These are phyloP conservation scores for Raphanus raphanistrum DNA, from an alignment of 345 rosid species.

Conservation along the genomic window DNA sequence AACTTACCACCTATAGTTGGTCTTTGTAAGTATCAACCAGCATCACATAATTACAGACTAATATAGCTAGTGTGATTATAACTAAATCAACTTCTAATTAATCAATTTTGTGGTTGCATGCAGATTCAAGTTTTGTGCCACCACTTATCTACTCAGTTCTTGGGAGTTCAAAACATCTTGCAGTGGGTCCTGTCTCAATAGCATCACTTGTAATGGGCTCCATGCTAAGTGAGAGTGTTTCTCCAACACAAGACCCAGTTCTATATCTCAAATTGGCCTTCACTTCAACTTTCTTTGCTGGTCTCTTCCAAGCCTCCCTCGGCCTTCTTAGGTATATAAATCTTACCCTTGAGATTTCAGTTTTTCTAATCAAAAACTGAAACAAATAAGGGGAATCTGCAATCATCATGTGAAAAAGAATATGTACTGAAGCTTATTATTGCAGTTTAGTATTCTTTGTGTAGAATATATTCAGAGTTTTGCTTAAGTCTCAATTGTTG, in stretches of 20 bases:
- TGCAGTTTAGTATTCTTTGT: constrained; percentile 22
- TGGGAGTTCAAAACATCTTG: constrained; percentile 94
- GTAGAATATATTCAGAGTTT: constrained; percentile 37
- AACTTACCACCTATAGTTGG: constrained; percentile 92
- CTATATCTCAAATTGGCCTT: constrained; percentile 84
- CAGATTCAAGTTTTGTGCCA: constrained; percentile 99
- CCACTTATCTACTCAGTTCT: constrained; percentile 83
- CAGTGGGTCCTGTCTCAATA: constrained; percentile 95
- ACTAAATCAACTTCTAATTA: background rate
- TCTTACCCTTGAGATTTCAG: background rate
- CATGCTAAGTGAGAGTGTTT: constrained; percentile 79
- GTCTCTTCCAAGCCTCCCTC: constrained; percentile 86
- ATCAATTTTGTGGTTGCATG: constrained; percentile 25
- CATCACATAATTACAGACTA: background rate
- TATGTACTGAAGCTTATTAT: background rate
- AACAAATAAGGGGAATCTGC: background rate
- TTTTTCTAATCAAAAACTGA: background rate
- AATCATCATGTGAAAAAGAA: constrained; percentile 22
- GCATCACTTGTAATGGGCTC: constrained; percentile 98
- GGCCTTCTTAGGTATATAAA: constrained; percentile 77
- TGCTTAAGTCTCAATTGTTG: constrained; percentile 27
- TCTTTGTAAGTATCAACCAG: constrained; percentile 61
- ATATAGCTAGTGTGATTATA: background rate
- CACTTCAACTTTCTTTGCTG: constrained; percentile 97
- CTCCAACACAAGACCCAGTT: constrained; percentile 57